These are phyloP conservation scores for Aspergillus sergii DNA, from an alignment of 2,329 filamentous ascomycete genomes.

Conservation along the genomic window DNA sequence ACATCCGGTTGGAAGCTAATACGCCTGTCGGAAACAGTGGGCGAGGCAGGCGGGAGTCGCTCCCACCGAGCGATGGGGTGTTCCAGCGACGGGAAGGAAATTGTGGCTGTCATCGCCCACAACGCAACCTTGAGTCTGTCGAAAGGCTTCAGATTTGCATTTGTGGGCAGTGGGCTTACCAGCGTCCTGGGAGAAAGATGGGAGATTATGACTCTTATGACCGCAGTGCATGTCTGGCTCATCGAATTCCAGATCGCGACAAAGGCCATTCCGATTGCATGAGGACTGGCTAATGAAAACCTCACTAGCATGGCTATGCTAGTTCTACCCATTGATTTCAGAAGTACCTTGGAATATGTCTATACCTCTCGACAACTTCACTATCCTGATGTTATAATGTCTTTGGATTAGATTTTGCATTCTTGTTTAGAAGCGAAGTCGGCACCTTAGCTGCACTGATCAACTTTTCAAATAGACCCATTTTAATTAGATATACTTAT, in stretches of 20 bases:
- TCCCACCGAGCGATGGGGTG: background rate
- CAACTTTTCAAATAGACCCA: too few species aligned
- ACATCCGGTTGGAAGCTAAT: constrained; percentile 7
- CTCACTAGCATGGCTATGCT: too few species aligned
- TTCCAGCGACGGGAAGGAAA: background rate
- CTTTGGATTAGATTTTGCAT: background rate
- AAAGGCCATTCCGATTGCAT: background rate
- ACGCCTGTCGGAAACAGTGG: background rate
- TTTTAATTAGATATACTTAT: too few species aligned
- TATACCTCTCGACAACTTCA: background rate
- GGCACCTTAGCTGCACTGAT: too few species aligned
- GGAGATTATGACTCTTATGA: constrained; percentile 2
- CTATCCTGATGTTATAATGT: accelerated
- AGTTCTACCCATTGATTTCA: background rate
- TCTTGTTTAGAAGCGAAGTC: background rate
- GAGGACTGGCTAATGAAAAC: background rate
- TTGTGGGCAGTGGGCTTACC: background rate
- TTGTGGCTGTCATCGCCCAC: constrained; percentile 4
- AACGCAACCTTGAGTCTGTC: constrained; percentile 9
- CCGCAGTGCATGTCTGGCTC: background rate
- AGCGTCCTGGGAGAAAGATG: constrained; percentile 4
- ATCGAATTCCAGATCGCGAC: background rate
- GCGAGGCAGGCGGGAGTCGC: background rate
- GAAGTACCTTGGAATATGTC: background rate
- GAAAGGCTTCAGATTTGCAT: constrained; percentile 2